Percentiles rank a stretch among this genome's conserved stretches.
phyloP scores from a whole-genome alignment of 2,329 filamentous ascomycete genomes.

The Fusarium sp. region DNA sequence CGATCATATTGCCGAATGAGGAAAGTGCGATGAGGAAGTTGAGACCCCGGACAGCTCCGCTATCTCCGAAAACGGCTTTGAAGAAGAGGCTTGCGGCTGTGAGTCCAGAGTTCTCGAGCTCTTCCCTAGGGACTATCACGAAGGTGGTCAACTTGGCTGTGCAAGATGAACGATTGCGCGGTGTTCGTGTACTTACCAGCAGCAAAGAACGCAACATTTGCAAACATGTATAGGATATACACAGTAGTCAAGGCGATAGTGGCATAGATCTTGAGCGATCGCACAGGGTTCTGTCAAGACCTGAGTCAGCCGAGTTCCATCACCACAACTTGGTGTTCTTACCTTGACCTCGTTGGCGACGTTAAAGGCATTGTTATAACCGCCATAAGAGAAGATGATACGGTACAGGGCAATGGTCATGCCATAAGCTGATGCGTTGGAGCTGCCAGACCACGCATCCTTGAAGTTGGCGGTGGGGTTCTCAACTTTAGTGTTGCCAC shows the following conservation, averaged over 20 bases:
- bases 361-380: constrained; percentile 72
- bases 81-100: constrained; percentile 71
- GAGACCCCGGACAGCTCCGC: constrained; percentile 59
- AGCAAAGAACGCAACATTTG: constrained; percentile 71
- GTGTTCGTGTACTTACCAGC: constrained; percentile 42
- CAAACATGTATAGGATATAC: constrained; percentile 66
- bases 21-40: constrained; percentile 69
- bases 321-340: not conserved
- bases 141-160: not conserved
- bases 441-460: constrained; percentile 1
- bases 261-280: constrained; percentile 62
- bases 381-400: constrained; percentile 69
- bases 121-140: constrained; percentile 55
- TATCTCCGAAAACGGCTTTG: constrained; percentile 62
- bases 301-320: not conserved
- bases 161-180: not conserved
- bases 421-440: constrained; percentile 44
- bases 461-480: not conserved
- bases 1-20: constrained; percentile 69
- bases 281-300: constrained; percentile 64
- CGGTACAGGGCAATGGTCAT: constrained; percentile 64
- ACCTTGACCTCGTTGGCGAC: constrained; percentile 67
- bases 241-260: constrained; percentile 63
- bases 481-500: constrained; percentile 44
- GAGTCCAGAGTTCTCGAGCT: constrained; percentile 62